Base-by-base conservation (phyloP, 2,329 filamentous ascomycete species). In the Aquanectria penicillioides region DNA sequence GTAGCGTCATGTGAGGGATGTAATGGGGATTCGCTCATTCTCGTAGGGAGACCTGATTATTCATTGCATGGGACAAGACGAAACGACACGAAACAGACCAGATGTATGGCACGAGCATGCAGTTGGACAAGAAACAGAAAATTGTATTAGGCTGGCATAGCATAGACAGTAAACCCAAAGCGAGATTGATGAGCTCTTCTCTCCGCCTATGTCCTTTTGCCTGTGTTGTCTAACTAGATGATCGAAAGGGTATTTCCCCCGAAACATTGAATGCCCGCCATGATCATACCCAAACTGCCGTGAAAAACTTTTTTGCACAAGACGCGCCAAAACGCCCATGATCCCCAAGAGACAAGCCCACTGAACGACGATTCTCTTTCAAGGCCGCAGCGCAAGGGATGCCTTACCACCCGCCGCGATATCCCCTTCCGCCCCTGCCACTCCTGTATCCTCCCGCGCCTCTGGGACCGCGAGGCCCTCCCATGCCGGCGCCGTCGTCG, bases 381-480 rank as follows among this genome's bases (percentile, higher is more conserved):
- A 34, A 51, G 4, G 48, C 12, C 47, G 23, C 37, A 17, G 2
- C 5, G 15, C 6, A 22, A 40, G n/a, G 48, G 12, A 25, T 26
- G 25, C 15, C 50, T 66, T 70, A 84, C 81, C 81, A 83, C 22
- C 80, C 76, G n/a, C 79, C 78, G 3, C 82, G 76, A 64, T 80
- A 83, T 13, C 82, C 80, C 53, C 83, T 76, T 15, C 80, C 81
- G 43, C 83, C 83, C 7, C 81, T 76, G 13, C 79, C 80, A 2
- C 81, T 83, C 34, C 85, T 81, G 44, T 81, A 84, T 3, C 82
- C 81, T 47, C 84, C 84, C 50, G 83, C 83, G 3, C 84, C 81
- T 25, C 86, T 78, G 40, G 84, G 73, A 58, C 86, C 75, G 70
- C 86, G 72, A 0, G 81, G 73, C 3, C 81, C 81, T 22, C 84